These are phyloP conservation scores for Aschersonia sp. DNA, from an alignment of 2,329 filamentous ascomycete species.

Conservation along the genomic window DNA sequence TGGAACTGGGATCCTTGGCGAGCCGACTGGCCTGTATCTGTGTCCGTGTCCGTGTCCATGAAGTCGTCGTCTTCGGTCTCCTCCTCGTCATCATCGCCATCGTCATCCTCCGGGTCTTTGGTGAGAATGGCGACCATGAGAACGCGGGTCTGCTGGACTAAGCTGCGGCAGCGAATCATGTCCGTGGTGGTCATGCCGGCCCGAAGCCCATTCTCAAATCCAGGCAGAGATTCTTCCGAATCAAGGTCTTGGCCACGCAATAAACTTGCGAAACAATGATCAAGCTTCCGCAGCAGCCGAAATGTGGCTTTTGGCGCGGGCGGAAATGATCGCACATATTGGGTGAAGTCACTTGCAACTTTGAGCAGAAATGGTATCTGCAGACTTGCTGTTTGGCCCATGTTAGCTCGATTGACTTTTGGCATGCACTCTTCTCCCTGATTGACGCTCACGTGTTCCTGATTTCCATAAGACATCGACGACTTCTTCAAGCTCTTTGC, in stretches of 20 bases:
- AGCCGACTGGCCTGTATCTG: too few relatives aligned
- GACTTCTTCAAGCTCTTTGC: constrained; percentile 57
- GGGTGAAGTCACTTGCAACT: constrained; percentile 56
- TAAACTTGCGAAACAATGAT: constrained; percentile 69
- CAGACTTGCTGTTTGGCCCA: constrained; percentile 43
- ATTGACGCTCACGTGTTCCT: constrained; percentile 56
- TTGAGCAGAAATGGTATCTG: constrained; percentile 76
- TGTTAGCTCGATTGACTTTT: too few relatives aligned
- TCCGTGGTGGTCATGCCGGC: constrained; percentile 65
- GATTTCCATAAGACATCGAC: constrained; percentile 76
- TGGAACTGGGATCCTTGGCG: too few relatives aligned
- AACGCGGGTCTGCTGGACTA: constrained; percentile 63
- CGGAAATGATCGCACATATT: constrained; percentile 59
- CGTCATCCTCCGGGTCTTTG: constrained; percentile 21
- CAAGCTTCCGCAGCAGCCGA: constrained; percentile 58
- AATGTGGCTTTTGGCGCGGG: constrained; percentile 50
- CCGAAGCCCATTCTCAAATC: constrained; percentile 46
- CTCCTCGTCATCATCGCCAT: constrained; percentile 22
- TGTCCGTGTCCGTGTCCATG: too few relatives aligned
- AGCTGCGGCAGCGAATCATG: constrained; percentile 72
- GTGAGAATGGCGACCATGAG: constrained; percentile 55
- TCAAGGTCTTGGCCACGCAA: constrained; percentile 52
- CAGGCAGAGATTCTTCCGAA: constrained; percentile 50
- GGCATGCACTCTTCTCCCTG: too few relatives aligned
- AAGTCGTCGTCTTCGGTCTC: constrained; percentile 17